Percentiles rank a stretch among this genome's conserved stretches.
Conservation (phyloP, 2,329 filamentous ascomycete species). For the Fusarium nisikadoi region DNA sequence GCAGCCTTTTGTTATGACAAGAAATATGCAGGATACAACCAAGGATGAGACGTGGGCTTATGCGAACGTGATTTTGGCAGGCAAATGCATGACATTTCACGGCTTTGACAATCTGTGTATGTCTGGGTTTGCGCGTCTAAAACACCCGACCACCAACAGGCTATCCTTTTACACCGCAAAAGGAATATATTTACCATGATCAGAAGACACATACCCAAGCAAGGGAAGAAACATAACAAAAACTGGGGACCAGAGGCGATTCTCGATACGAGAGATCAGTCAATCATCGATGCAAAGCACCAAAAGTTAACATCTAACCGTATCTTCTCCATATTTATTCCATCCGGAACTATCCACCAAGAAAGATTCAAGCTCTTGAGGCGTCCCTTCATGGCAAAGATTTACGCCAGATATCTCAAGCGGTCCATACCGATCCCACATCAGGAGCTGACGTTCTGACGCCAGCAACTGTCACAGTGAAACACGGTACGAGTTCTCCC, state of each 20-base stretch:
- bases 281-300: slow-evolving; percentile 13
- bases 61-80: slow-evolving; percentile 4
- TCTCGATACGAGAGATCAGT: slow-evolving; percentile 20
- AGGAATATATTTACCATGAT: slow-evolving; percentile 12
- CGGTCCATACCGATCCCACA: slow-evolving; percentile 25
- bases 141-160: slow-evolving; percentile 5
- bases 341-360: slow-evolving; percentile 15
- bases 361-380: slow-evolving; percentile 24
- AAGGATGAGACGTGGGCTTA: slow-evolving; percentile 17
- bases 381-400: slow-evolving; percentile 36
- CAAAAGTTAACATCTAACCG: slow-evolving; percentile 11
- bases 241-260: slow-evolving; percentile 10
- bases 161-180: slow-evolving; percentile 9
- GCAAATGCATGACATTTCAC: slow-evolving; percentile 26
- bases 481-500: slow-evolving; percentile 15
- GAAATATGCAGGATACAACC: slow-evolving; percentile 5
- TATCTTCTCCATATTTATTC: slow-evolving; percentile 31
- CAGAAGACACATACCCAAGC: slow-evolving; percentile 9
- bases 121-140: neutral
- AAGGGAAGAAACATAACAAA: slow-evolving; percentile 22
- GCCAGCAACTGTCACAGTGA: slow-evolving; percentile 1
- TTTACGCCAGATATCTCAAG: slow-evolving; percentile 34
- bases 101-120: neutral
- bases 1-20: slow-evolving; percentile 8
- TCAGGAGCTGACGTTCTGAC: slow-evolving; percentile 20